These are phyloP conservation scores for Puccinia triticina DNA, from an alignment of 1,284 basidiomycete species.

Conservation along the genomic window DNA sequence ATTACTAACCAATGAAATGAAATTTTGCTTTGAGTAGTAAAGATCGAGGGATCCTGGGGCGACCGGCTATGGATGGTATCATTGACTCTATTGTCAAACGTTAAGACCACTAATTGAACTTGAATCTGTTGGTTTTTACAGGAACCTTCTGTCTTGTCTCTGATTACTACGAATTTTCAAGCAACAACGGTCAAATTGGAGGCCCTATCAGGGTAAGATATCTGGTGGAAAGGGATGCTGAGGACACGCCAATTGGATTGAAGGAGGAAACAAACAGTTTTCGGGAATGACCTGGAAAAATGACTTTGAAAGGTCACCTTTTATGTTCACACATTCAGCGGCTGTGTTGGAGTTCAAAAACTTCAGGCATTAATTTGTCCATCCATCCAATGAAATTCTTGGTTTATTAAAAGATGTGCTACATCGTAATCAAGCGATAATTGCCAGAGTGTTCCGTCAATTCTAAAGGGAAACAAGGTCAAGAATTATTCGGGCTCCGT, in stretches of 20 bases:
- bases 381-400: neutral
- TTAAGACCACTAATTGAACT: neutral
- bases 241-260: neutral
- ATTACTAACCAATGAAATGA: conserved; percentile 1
- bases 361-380: conserved; percentile 5
- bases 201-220: neutral
- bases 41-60: neutral
- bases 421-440: neutral
- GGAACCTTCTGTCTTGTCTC: neutral
- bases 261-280: neutral
- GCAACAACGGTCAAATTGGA: neutral
- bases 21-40: neutral
- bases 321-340: neutral
- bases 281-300: neutral
- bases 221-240: neutral
- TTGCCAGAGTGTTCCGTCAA: conserved; percentile 6
- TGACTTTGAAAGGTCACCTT: neutral
- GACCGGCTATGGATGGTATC: neutral
- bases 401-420: neutral
- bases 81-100: neutral
- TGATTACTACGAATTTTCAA: neutral
- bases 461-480: conserved; percentile 9
- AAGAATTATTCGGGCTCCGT: neutral
- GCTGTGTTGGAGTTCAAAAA: neutral
- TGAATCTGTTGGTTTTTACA: neutral